Evolutionary conservation across 345 rosid species (phyloP).

Genomic region (Gossypium arboreum): DNA sequence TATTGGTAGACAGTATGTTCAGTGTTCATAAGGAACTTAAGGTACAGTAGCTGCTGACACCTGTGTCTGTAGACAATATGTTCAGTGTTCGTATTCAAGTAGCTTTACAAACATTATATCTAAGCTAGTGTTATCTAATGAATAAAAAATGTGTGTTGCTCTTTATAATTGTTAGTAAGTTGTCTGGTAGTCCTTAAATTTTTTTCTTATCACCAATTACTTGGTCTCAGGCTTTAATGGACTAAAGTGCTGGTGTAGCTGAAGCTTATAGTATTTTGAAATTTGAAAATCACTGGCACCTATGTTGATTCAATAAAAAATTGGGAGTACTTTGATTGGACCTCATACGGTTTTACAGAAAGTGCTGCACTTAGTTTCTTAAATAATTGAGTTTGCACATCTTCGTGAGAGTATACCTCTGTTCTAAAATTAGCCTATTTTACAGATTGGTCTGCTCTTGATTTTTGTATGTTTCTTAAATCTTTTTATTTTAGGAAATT

Average conservation of each 20-base stretch:
- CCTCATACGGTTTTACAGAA: neutral
- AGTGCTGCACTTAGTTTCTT: neutral
- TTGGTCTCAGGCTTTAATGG: neutral
- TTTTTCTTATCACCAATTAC: neutral
- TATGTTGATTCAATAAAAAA: neutral
- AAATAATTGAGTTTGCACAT: neutral
- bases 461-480: constrained; percentile 3
- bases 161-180: neutral
- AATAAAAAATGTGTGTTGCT: neutral
- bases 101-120: neutral
- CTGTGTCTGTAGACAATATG: constrained; percentile 1
- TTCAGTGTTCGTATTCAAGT: neutral
- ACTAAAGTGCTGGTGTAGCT: neutral
- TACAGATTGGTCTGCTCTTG: neutral
- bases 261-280: neutral
- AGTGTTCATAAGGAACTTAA: neutral
- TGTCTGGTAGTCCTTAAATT: neutral
- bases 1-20: neutral
- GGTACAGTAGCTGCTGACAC: neutral
- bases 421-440: neutral
- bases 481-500: neutral
- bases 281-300: neutral
- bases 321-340: neutral
- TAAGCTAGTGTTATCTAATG: neutral
- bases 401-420: neutral